phyloP scores from a whole-genome alignment of 108 stramenopile genomes.

The Conticribra guillardii region DNA sequence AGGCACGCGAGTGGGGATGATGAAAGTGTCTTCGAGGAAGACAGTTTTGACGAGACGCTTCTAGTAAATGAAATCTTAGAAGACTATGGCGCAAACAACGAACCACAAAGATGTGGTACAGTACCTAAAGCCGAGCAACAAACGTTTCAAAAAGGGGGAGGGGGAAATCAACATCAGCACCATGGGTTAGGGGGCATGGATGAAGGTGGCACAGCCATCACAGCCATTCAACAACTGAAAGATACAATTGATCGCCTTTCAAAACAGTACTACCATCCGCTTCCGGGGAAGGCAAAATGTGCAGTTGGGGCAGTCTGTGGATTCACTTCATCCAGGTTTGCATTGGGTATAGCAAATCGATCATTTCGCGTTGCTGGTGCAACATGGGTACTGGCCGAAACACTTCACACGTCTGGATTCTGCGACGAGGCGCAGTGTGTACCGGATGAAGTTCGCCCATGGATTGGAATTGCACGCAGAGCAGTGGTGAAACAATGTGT shows the following conservation, averaged over 20 bases:
- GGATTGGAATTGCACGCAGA: constrained; percentile 29
- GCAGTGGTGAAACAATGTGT: constrained; percentile 19
- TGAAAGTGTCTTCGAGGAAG: neutral
- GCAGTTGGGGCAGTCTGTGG: constrained; percentile 35
- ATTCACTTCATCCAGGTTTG: constrained; percentile 28
- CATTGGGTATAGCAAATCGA: constrained; percentile 44
- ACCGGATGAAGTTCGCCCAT: constrained; percentile 43
- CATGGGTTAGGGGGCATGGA: neutral
- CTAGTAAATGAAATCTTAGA: neutral
- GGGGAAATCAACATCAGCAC: constrained; percentile 8
- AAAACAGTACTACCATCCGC: constrained; percentile 33
- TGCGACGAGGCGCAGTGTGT: constrained; percentile 35
- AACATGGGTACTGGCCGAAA: constrained; percentile 37
- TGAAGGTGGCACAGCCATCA: constrained; percentile 11
- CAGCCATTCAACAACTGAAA: constrained; percentile 32
- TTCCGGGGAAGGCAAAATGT: constrained; percentile 33
- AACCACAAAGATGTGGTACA: neutral
- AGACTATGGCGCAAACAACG: neutral
- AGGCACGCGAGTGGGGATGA: no score
- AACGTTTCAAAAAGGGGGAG: no score
- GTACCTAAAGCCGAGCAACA: neutral
- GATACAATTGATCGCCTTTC: constrained; percentile 11
- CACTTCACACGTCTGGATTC: constrained; percentile 35
- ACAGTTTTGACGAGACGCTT: neutral
- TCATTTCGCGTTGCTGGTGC: constrained; percentile 37